A percentile compares a stretch with the other conserved stretches of the same genome.
phyloP scores from a whole-genome alignment of 1,284 basidiomycete genomes.

The Cystobasidium pallidum region DNA sequence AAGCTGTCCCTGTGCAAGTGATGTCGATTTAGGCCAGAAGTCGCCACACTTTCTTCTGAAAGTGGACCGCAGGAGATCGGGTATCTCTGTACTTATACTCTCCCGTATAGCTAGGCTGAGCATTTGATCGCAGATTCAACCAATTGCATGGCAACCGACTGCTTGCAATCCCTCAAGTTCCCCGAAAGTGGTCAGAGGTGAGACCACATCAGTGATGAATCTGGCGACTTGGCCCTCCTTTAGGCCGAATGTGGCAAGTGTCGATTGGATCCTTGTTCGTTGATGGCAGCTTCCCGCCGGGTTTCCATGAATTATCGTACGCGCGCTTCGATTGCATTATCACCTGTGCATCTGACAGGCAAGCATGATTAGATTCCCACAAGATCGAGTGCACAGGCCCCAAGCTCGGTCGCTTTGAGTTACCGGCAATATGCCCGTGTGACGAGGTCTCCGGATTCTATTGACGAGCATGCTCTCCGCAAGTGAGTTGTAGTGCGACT shows the following conservation, averaged over 20 bases:
- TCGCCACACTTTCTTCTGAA: slow-evolving; percentile 1
- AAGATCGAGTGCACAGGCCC: too few species aligned
- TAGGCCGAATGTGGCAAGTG: slow-evolving; percentile 14
- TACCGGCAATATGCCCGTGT: too few species aligned
- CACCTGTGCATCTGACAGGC: too few species aligned
- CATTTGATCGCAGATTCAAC: not conserved
- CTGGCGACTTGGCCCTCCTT: not conserved
- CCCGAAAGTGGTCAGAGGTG: slow-evolving; percentile 6
- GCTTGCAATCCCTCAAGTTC: not conserved
- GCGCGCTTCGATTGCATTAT: not conserved
- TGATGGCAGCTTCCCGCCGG: not conserved
- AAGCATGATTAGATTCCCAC: too few species aligned
- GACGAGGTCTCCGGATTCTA: too few species aligned
- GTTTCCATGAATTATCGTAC: not conserved
- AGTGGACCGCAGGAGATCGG: not conserved
- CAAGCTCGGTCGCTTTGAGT: too few species aligned
- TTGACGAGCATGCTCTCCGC: too few species aligned
- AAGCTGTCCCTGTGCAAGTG: not conserved
- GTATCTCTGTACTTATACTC: not conserved
- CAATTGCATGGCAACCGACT: not conserved
- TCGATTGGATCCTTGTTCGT: slow-evolving; percentile 15
- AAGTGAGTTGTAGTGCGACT: too few species aligned
- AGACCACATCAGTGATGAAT: slow-evolving; percentile 3
- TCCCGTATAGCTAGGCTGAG: not conserved
- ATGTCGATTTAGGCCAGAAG: slow-evolving; percentile 6